Base-by-base conservation (phyloP, 73 alveolate genomes). In the Paraurostyla sp. region DNA sequence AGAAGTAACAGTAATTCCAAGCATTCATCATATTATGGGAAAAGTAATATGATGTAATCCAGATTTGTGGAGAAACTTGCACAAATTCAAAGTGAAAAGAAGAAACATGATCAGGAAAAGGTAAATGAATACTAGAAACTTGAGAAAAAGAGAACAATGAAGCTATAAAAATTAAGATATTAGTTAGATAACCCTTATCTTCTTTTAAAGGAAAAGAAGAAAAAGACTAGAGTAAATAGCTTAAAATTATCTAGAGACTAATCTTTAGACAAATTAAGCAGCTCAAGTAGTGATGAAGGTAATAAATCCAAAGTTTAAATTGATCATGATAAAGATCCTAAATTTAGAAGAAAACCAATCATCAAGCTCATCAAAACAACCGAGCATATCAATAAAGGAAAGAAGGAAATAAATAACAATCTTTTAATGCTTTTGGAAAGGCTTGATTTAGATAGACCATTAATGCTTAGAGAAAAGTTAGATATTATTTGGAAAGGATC, bases 401-500 rank as follows among this genome's bases (percentile, higher is more conserved):
- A 78, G 35, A 78, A 29, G 15, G 52, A 54, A 18, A 54, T 29
- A 18, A 78, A 78, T 41, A 20, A 52, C 0, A 78, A 54, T 25
- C 62, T 78, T 1, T 9, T 51, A 32, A 78, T 27, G 60, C 60
- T 78, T 38, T 32, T 78, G 3, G 41, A 78, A 29, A 49, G 89
- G 16, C 41, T 78, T 3, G 89, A 78, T 54, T 40, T 78, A 6
- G 89, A 78, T 54, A 78, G 89, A 27, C 89, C 89, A 0, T 20
- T 78, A 35, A 78, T 78, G 76, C 69, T 78, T 29, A 78, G 40
- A 51, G 89, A 78, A 32, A 78, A 78, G 32, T 41, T 78, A 23
- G 89, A 78, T 54, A 78, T 78, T 32, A 54, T 78, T 51, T 78
- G 89, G 89, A 78, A 78, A 46, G n/a, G n/a, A n/a, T n/a, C n/a